These are phyloP conservation scores for Prunus kanzakura DNA, from an alignment of 306 rosid species.

Conservation along the genomic window DNA sequence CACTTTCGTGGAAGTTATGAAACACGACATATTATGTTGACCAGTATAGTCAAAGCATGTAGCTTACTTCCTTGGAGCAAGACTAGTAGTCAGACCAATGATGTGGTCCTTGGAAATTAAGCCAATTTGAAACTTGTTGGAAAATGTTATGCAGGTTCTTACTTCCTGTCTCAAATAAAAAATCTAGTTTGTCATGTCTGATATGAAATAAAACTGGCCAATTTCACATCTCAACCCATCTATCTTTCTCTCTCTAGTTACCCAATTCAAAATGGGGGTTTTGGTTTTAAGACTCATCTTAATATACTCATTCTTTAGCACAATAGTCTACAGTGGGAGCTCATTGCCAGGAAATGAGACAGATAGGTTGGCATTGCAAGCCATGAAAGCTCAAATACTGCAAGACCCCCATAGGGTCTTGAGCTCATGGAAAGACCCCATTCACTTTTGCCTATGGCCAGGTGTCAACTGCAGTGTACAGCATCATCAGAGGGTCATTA, in stretches of 20 bases:
- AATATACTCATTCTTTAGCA: neutral
- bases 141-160: too few relatives aligned
- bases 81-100: neutral
- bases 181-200: neutral
- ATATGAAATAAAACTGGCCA: neutral
- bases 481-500: neutral
- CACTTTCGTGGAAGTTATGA: neutral
- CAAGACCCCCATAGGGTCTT: neutral
- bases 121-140: too few relatives aligned
- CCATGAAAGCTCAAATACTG: neutral
- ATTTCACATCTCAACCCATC: neutral
- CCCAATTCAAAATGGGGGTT: neutral
- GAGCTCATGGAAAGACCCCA: neutral
- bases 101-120: neutral
- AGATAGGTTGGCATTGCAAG: neutral
- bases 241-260: neutral
- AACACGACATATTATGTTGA: neutral
- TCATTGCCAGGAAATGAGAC: neutral
- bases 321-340: neutral
- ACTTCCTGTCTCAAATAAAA: neutral
- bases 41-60: neutral
- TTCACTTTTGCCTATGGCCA: neutral
- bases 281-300: neutral
- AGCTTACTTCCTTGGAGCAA: neutral
- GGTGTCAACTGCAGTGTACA: neutral